Evolutionary conservation across 1,284 basidiomycete genomes (phyloP).

Genomic region (Leccinum cinnamomeum): DNA sequence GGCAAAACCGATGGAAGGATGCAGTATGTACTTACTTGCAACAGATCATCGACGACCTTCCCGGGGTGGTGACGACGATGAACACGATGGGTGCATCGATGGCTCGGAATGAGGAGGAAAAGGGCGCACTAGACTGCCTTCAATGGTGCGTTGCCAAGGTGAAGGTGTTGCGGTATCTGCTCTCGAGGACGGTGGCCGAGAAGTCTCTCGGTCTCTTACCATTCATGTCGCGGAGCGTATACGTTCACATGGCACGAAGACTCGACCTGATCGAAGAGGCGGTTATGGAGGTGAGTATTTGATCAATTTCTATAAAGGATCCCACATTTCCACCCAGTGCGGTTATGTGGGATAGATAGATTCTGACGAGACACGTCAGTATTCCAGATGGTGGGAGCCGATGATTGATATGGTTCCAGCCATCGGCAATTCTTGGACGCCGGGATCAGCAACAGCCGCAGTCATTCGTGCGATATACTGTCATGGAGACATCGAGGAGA

Average conservation of each 20-base stretch:
- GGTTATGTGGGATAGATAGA: background rate
- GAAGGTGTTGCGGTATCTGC: background rate
- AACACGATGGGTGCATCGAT: rapidly evolving
- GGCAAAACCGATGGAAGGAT: background rate
- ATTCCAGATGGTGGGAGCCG: background rate
- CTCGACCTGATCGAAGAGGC: background rate
- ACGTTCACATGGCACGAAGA: background rate
- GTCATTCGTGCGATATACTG: background rate
- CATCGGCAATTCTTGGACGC: background rate
- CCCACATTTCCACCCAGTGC: too few relatives aligned
- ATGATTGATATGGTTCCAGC: background rate
- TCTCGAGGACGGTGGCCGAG: background rate
- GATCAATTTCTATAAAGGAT: too few relatives aligned
- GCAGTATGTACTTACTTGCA: background rate
- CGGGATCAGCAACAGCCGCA: background rate
- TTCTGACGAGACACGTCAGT: background rate
- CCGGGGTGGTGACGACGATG: background rate
- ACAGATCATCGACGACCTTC: background rate
- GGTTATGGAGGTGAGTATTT: background rate
- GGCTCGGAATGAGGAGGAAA: background rate
- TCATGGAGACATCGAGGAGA: background rate
- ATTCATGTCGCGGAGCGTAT: background rate
- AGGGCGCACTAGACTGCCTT: background rate
- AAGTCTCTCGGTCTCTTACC: background rate
- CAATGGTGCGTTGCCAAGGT: background rate